Percentiles rank a stretch among this genome's conserved stretches.
Evolutionary conservation across 163 green algal genomes (phyloP).

Genomic region (Chloromonas sp.): DNA sequence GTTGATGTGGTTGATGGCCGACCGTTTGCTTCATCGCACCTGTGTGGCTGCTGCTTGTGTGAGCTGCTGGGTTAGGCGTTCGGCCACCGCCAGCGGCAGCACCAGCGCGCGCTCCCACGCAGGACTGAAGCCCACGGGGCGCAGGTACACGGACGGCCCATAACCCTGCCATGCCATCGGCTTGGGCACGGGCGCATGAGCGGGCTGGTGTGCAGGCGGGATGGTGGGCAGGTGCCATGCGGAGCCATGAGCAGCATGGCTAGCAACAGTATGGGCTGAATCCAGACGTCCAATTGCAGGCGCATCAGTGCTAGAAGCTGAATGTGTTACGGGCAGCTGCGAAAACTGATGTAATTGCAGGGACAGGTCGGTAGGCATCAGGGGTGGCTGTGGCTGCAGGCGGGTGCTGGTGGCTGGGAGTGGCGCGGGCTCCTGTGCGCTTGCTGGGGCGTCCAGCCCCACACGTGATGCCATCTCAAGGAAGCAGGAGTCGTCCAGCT

Average conservation of each 20-base stretch:
- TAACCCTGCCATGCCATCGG: background rate
- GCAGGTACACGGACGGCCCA: no score
- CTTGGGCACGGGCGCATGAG: background rate
- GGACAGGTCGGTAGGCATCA: background rate
- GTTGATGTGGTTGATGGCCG: background rate
- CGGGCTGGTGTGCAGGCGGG: background rate
- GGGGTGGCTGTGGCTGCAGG: background rate
- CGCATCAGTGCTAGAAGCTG: background rate
- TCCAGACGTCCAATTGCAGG: background rate
- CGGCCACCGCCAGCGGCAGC: background rate
- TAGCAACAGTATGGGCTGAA: no score
- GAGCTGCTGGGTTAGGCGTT: background rate
- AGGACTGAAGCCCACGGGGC: background rate
- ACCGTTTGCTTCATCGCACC: background rate
- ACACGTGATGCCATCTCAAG: constrained; percentile 63
- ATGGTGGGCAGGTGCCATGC: no score
- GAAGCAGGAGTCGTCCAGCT: constrained; percentile 33
- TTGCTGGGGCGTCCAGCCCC: background rate
- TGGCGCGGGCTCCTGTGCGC: background rate
- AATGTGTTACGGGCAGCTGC: background rate
- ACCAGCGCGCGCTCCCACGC: background rate
- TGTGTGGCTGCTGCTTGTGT: background rate
- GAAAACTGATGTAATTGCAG: background rate
- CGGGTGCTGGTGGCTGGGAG: background rate
- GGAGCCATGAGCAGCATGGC: no score